phyloP scores from a whole-genome alignment of 371 early-diverging fungal genomes.

The Cokeromyces recurvatus region DNA sequence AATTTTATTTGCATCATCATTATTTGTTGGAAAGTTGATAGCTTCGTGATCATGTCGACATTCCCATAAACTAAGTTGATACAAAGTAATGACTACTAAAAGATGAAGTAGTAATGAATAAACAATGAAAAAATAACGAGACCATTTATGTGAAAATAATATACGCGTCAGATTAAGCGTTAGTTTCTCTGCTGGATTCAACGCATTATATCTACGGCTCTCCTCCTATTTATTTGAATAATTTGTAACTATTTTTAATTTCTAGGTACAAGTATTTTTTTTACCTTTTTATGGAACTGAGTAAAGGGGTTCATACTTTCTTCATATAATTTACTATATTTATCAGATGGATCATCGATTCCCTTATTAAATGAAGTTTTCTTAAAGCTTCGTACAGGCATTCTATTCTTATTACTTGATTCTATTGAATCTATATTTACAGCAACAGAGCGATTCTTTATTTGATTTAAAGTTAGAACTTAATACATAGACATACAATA shows the following conservation, averaged over 20 bases:
- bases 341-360: conserved; percentile 50
- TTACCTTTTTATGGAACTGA: conserved; percentile 72
- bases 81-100: conserved; percentile 71
- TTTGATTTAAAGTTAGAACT: neutral
- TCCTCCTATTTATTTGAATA: too few species aligned
- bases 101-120: conserved; percentile 75
- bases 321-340: conserved; percentile 79
- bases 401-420: neutral
- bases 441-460: conserved; percentile 17
- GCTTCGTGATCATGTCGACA: conserved; percentile 64
- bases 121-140: conserved; percentile 64
- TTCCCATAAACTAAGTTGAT: conserved; percentile 65
- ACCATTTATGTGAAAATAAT: conserved; percentile 71
- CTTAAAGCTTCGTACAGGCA: conserved; percentile 13
- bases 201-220: conserved; percentile 60
- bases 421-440: conserved; percentile 15
- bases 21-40: conserved; percentile 29
- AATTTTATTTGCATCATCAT: conserved; percentile 5
- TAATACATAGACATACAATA: too few species aligned
- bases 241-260: too few species aligned
- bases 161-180: conserved; percentile 61
- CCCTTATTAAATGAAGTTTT: conserved; percentile 5
- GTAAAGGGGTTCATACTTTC: conserved; percentile 86
- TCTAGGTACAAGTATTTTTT: too few species aligned
- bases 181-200: conserved; percentile 76